Conservation (phyloP, 805 yeast genomes). For the Kodamaea kaohsiungensis region DNA sequence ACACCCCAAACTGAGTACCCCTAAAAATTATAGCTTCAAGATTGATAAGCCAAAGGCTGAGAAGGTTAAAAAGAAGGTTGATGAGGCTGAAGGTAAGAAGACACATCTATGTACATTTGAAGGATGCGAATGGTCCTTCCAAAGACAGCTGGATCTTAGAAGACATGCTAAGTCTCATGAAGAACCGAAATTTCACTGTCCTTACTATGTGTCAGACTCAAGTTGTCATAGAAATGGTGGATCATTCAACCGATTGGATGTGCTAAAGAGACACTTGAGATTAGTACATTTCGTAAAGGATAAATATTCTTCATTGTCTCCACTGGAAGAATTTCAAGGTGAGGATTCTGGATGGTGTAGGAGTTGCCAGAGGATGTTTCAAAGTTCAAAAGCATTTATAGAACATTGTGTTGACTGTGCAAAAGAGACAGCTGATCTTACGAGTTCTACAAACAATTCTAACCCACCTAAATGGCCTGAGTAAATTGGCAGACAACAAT, state of each 20-base stretch:
- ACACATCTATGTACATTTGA: conserved; percentile 42
- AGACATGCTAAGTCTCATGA: conserved; percentile 68
- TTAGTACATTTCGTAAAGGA: conserved; percentile 67
- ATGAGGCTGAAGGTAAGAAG: conserved; percentile 15
- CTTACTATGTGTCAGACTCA: conserved; percentile 67
- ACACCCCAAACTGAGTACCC: conserved; percentile 2
- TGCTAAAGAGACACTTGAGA: conserved; percentile 68
- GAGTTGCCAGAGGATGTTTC: conserved; percentile 59
- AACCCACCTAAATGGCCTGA: not conserved
- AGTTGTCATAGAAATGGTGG: conserved; percentile 79
- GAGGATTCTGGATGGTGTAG: conserved; percentile 70
- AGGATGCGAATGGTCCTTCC: conserved; percentile 68
- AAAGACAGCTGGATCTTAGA: conserved; percentile 66
- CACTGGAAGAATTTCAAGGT: conserved; percentile 16
- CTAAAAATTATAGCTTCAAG: conserved; percentile 9
- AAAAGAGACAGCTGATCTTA: conserved; percentile 7
- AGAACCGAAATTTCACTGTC: conserved; percentile 68
- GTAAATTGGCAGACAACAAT: no score
- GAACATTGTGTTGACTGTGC: conserved; percentile 71
- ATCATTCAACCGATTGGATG: conserved; percentile 72
- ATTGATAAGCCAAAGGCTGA: conserved; percentile 15
- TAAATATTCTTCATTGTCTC: conserved; percentile 26
- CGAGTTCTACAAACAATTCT: not conserved
- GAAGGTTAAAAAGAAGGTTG: conserved; percentile 7
- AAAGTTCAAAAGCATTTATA: conserved; percentile 54